Conservation (phyloP, 2,329 filamentous ascomycete genomes). For the Penicillium sp. region DNA sequence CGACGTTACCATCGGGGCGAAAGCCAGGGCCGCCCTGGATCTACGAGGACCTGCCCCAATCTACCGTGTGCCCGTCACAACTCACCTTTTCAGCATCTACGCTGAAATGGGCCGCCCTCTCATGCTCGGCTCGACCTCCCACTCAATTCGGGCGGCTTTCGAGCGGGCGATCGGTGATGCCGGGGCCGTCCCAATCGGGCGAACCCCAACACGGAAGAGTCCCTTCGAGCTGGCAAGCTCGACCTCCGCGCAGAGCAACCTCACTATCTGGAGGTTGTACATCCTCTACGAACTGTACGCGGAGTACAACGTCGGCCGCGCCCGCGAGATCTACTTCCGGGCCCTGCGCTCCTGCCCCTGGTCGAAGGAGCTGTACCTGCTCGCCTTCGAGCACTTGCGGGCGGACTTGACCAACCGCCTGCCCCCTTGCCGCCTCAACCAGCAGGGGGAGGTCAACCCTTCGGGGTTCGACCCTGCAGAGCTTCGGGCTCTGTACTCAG, state of each 20-base stretch:
- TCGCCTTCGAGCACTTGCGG: constrained; percentile 53
- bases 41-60: neutral
- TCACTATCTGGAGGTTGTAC: constrained; percentile 55
- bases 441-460: neutral
- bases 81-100: constrained; percentile 57
- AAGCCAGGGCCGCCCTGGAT: neutral
- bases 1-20: constrained; percentile 24
- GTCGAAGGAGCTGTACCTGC: constrained; percentile 60
- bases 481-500: constrained; percentile 34
- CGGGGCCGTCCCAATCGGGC: constrained; percentile 4
- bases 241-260: constrained; percentile 33
- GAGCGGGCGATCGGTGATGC: constrained; percentile 50
- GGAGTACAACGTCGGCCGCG: constrained; percentile 37
- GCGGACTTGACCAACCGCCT: constrained; percentile 18
- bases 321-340: constrained; percentile 56
- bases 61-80: constrained; percentile 40
- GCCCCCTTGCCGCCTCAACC: constrained; percentile 2
- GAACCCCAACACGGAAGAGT: neutral
- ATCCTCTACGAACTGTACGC: constrained; percentile 50
- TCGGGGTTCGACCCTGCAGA: constrained; percentile 48
- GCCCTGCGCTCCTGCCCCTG: constrained; percentile 61
- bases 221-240: constrained; percentile 5
- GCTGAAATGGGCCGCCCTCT: constrained; percentile 52
- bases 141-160: constrained; percentile 57
- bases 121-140: constrained; percentile 48